A percentile compares a stretch with the other conserved stretches of the same genome.
Conservation (phyloP, 176 grass and related monocot genomes). For the Musa acuminata region DNA sequence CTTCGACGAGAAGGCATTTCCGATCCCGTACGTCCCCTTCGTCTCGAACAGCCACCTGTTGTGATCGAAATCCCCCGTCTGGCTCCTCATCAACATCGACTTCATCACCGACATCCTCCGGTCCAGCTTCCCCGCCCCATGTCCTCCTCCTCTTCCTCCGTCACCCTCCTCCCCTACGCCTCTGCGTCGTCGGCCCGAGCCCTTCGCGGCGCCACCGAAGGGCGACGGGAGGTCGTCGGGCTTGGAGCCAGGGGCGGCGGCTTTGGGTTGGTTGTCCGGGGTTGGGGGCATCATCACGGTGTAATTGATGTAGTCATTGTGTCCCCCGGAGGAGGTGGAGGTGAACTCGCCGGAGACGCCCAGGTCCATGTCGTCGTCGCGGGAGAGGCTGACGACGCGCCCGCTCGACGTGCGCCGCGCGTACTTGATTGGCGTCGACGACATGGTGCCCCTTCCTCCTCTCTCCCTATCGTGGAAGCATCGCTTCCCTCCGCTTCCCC, state of each 20-base stretch:
- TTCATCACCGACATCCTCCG: slow-evolving; percentile 28
- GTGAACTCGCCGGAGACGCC: slow-evolving; percentile 12
- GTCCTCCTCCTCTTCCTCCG: slow-evolving; percentile 6
- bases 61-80: slow-evolving; percentile 75
- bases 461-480: neutral
- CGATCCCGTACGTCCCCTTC: slow-evolving; percentile 71
- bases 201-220: slow-evolving; percentile 18
- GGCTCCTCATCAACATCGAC: slow-evolving; percentile 39
- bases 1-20: slow-evolving; percentile 61
- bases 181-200: slow-evolving; percentile 21
- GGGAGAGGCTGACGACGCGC: slow-evolving; percentile 29
- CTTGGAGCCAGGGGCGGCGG: slow-evolving; percentile 23
- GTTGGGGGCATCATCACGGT: slow-evolving; percentile 85
- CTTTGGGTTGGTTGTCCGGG: slow-evolving; percentile 67
- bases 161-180: slow-evolving; percentile 25
- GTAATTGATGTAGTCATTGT: slow-evolving; percentile 52
- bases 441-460: neutral
- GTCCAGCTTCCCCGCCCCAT: slow-evolving; percentile 31
- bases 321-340: slow-evolving; percentile 33
- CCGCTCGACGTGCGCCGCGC: slow-evolving; percentile 41
- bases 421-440: slow-evolving; percentile 29
- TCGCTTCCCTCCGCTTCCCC: neutral
- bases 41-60: slow-evolving; percentile 87
- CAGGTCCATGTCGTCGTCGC: slow-evolving; percentile 36
- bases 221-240: slow-evolving; percentile 28